phyloP scores from a whole-genome alignment of 106 monocot genomes.

The Xerophyta viscosa region DNA sequence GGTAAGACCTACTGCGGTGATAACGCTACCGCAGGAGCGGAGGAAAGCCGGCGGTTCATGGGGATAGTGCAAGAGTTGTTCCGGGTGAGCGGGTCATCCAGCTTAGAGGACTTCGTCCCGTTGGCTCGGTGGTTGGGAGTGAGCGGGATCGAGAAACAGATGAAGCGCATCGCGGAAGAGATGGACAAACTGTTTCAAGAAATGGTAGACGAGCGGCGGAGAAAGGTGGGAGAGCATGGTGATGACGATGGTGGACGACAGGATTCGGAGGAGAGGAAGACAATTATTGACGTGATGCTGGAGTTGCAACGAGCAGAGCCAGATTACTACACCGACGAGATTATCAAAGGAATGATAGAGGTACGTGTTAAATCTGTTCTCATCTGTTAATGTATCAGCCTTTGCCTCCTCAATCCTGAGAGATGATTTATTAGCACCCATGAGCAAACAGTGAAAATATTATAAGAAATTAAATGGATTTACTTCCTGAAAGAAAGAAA shows the following conservation, averaged over 20 bases:
- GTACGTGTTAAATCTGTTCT: not conserved
- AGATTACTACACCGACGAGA: slow-evolving; percentile 27
- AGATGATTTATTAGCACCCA: too few species aligned
- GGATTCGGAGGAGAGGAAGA: not conserved
- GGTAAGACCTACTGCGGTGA: slow-evolving; percentile 31
- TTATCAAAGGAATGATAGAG: slow-evolving; percentile 35
- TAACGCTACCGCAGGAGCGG: not conserved
- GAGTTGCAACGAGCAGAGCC: slow-evolving; percentile 17
- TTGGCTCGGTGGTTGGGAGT: slow-evolving; percentile 9
- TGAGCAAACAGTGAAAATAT: too few species aligned
- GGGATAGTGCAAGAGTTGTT: slow-evolving; percentile 13
- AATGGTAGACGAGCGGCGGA: slow-evolving; percentile 22
- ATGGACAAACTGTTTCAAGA: slow-evolving; percentile 16
- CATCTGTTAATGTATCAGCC: too few species aligned
- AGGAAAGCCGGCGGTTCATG: slow-evolving; percentile 16
- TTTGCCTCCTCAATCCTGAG: not conserved
- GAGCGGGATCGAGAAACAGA: slow-evolving; percentile 9
- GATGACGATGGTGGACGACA: not conserved
- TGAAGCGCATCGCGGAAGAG: slow-evolving; percentile 8
- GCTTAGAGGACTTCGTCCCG: slow-evolving; percentile 27
- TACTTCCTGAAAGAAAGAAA: too few species aligned
- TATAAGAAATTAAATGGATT: too few species aligned
- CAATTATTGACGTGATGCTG: slow-evolving; percentile 23
- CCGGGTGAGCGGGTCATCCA: slow-evolving; percentile 2
- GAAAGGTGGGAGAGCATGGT: not conserved